Evolutionary conservation across 768 basidiomycete genomes (phyloP), one percentile per base, ranked within the genome.

Genomic region (Suillus lakei): DNA sequence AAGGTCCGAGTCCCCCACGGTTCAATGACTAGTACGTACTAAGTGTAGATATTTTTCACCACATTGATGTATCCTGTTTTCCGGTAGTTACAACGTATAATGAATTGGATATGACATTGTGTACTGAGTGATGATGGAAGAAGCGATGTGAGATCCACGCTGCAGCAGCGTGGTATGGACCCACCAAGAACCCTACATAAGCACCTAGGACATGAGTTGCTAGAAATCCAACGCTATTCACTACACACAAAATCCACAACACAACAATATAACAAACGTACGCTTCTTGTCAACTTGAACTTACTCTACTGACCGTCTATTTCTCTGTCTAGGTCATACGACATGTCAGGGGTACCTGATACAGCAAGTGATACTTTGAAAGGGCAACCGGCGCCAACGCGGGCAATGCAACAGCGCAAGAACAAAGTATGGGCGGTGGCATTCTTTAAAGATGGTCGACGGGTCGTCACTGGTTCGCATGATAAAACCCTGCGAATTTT

Each of bases 401-500:
- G 1, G 18, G 8, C 30, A 71, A 13, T 58, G 73, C 12, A 21
- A 18, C 18, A 21, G 51, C 75, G 76, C 16, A 75, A 73, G 5
- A 70, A 75, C 15, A 72, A 71, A 7, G 70, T 76, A 8, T 73
- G 75, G 63, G 73, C 72, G 51, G 70, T 78, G 39, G 73, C 73
- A 8, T 74, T 75, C 68, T 73, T 75, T 0, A 73, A 73, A 38
- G 64, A 75, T 46, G 70, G 72, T 41, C 67, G 67, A 12, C 67
- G 53, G 46, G 67, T 77, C 21, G 75, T 73, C 44, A 76, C 70
- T 10, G 72, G 62, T 36, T 67, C 77, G 32, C 73, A 77, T 64
- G 76, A 77, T 60, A 66, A 71, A 2, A 71, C 69, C 3, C 28
- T 76, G 51, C 76, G 76, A 21, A 73, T 76, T 2, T 76, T 75